phyloP scores from a whole-genome alignment of 345 rosid genomes.

The Tarenaya hassleriana region DNA sequence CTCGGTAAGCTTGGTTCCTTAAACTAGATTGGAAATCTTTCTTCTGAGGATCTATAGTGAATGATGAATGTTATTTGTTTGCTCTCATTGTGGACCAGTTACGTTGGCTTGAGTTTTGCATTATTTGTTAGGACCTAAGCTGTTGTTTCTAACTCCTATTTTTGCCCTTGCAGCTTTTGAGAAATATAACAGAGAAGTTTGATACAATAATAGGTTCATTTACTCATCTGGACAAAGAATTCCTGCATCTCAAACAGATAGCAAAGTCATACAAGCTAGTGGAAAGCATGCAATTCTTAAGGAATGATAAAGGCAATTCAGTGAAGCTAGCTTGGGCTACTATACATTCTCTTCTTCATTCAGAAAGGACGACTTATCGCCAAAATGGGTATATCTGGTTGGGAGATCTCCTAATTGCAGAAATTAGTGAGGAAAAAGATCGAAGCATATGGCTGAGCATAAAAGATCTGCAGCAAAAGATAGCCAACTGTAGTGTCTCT shows the following conservation, averaged over 20 bases:
- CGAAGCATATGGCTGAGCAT: conserved; percentile 67
- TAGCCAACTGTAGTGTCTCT: conserved; percentile 59
- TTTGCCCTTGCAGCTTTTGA: conserved; percentile 63
- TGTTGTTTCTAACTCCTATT: conserved; percentile 12
- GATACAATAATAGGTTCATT: conserved; percentile 73
- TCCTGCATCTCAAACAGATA: conserved; percentile 65
- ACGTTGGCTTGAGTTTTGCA: not conserved
- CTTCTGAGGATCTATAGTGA: conserved; percentile 10
- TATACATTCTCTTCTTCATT: conserved; percentile 94
- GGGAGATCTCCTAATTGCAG: conserved; percentile 86
- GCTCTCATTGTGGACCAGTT: conserved; percentile 7
- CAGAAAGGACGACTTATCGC: conserved; percentile 68
- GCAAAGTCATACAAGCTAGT: conserved; percentile 66
- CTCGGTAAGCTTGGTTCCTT: conserved; percentile 43
- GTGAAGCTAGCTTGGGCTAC: conserved; percentile 77
- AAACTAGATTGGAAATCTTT: conserved; percentile 7
- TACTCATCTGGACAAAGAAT: conserved; percentile 86
- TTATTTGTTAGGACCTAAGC: not conserved
- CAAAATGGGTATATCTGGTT: conserved; percentile 94
- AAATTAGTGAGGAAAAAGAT: conserved; percentile 67
- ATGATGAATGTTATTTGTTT: not conserved
- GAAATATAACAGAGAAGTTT: conserved; percentile 67
- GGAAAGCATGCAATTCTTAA: conserved; percentile 42
- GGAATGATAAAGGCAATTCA: conserved; percentile 43
- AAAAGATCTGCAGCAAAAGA: conserved; percentile 54